Conservation (phyloP, 805 yeast species). For the Yamadazyma insecticola region DNA sequence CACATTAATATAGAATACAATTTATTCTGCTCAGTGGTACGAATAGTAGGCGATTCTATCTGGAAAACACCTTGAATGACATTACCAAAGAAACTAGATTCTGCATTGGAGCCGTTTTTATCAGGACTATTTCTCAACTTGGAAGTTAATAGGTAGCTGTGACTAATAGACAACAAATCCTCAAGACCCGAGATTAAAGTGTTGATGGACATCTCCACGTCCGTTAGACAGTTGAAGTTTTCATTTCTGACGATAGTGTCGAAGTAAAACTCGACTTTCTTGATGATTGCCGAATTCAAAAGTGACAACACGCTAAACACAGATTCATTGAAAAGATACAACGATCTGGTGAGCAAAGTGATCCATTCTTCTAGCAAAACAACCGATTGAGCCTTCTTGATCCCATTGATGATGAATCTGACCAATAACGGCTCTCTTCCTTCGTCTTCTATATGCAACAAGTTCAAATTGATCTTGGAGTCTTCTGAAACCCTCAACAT, state of each 20-base stretch:
- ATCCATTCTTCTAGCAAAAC: slow-evolving; percentile 45
- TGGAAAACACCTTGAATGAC: slow-evolving; percentile 78
- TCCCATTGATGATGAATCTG: slow-evolving; percentile 46
- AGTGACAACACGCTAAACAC: slow-evolving; percentile 54
- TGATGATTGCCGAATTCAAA: slow-evolving; percentile 47
- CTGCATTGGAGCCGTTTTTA: slow-evolving; percentile 12
- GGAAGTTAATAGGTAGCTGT: slow-evolving; percentile 45
- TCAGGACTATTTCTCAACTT: slow-evolving; percentile 15
- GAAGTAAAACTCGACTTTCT: slow-evolving; percentile 33
- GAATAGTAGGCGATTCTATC: slow-evolving; percentile 56
- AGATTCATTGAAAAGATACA: slow-evolving; percentile 46
- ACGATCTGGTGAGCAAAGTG: slow-evolving; percentile 45
- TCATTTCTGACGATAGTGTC: slow-evolving; percentile 15
- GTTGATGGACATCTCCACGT: slow-evolving; percentile 41
- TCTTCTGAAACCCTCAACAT: slow-evolving; percentile 28
- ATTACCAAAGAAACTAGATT: slow-evolving; percentile 50
- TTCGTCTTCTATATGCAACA: slow-evolving; percentile 26
- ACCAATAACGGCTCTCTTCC: slow-evolving; percentile 29
- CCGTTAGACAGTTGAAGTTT: slow-evolving; percentile 12
- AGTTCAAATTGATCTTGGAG: slow-evolving; percentile 20
- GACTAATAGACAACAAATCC: slow-evolving; percentile 56
- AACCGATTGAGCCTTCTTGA: slow-evolving; percentile 41
- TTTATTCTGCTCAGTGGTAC: slow-evolving; percentile 49
- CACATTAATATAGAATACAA: slow-evolving; percentile 56
- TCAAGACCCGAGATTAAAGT: slow-evolving; percentile 60